Percentiles rank a stretch among this genome's conserved stretches.
phyloP scores from a whole-genome alignment of 2,329 filamentous ascomycete genomes.

The Fusarium sp. region DNA sequence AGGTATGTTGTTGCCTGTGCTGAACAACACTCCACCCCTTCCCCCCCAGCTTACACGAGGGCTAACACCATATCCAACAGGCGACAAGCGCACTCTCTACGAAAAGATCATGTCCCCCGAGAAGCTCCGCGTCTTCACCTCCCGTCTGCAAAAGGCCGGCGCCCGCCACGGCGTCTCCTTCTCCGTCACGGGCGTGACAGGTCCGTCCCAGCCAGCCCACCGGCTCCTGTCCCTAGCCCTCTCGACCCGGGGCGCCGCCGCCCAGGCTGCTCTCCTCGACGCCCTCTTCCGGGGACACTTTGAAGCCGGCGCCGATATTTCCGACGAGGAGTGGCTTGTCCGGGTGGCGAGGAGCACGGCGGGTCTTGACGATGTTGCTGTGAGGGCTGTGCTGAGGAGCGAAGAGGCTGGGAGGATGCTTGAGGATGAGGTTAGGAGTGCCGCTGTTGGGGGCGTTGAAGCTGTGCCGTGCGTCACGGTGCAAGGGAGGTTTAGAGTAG shows the following conservation, averaged over 20 bases:
- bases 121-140: slow-evolving; percentile 42
- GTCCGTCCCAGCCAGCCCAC: slow-evolving; percentile 58
- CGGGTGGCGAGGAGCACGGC: slow-evolving; percentile 46
- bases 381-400: slow-evolving; percentile 45
- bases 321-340: slow-evolving; percentile 53
- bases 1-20: slow-evolving; percentile 26
- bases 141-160: slow-evolving; percentile 48
- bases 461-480: slow-evolving; percentile 81
- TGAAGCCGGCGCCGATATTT: slow-evolving; percentile 54
- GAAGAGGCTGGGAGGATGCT: slow-evolving; percentile 42
- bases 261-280: slow-evolving; percentile 54
- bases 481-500: slow-evolving; percentile 73
- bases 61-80: slow-evolving; percentile 15
- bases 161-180: slow-evolving; percentile 52
- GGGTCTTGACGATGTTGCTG: slow-evolving; percentile 43
- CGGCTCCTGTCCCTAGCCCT: slow-evolving; percentile 58
- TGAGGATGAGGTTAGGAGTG: slow-evolving; percentile 45
- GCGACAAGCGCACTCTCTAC: slow-evolving; percentile 53
- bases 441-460: slow-evolving; percentile 55
- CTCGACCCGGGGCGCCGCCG: slow-evolving; percentile 40
- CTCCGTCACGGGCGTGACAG: slow-evolving; percentile 54
- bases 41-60: not conserved
- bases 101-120: slow-evolving; percentile 43
- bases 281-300: slow-evolving; percentile 57
- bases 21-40: not conserved